Evolutionary conservation across 352 stramenopile species (phyloP).

Genomic region (Phytopythium aichiense): DNA sequence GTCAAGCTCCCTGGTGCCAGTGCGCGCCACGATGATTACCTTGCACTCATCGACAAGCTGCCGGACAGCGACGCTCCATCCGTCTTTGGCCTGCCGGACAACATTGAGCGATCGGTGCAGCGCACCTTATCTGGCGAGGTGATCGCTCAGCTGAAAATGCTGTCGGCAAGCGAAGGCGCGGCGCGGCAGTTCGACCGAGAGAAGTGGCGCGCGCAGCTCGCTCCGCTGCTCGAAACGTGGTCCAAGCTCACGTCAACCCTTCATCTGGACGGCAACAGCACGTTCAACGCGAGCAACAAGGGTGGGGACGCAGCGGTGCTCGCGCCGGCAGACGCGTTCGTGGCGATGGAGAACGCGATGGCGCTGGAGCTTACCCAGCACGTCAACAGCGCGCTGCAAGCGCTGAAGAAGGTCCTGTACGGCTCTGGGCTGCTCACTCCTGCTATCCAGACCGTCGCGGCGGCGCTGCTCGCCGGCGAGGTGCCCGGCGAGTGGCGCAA

Average conservation of each 20-base stretch:
- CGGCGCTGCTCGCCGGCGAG: conserved; percentile 61
- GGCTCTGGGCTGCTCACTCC: conserved; percentile 89
- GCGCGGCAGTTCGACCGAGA: conserved; percentile 88
- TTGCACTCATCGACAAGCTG: conserved; percentile 70
- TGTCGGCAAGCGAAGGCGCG: conserved; percentile 62
- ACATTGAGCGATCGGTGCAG: conserved; percentile 94
- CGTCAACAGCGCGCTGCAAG: conserved; percentile 70
- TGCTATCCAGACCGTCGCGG: conserved; percentile 76
- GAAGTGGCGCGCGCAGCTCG: conserved; percentile 86
- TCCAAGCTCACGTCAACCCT: conserved; percentile 70
- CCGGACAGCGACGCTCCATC: conserved; percentile 69
- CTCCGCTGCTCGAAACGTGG: conserved; percentile 90
- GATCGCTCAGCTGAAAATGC: conserved; percentile 83
- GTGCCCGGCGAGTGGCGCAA: conserved; percentile 79
- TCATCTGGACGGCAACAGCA: conserved; percentile 29
- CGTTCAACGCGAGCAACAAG: conserved; percentile 16
- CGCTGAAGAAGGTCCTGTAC: conserved; percentile 89
- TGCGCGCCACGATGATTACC: conserved; percentile 55
- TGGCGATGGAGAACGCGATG: conserved; percentile 86
- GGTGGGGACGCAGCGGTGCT: conserved; percentile 39
- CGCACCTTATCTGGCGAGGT: conserved; percentile 80
- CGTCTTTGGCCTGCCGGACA: conserved; percentile 91
- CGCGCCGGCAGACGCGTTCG: conserved; percentile 87
- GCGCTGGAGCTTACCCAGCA: conserved; percentile 65
- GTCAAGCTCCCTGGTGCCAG: conserved; percentile 66